Conservation (phyloP, 495 filamentous ascomycete genomes). For the Aspergillus ellipticus region DNA sequence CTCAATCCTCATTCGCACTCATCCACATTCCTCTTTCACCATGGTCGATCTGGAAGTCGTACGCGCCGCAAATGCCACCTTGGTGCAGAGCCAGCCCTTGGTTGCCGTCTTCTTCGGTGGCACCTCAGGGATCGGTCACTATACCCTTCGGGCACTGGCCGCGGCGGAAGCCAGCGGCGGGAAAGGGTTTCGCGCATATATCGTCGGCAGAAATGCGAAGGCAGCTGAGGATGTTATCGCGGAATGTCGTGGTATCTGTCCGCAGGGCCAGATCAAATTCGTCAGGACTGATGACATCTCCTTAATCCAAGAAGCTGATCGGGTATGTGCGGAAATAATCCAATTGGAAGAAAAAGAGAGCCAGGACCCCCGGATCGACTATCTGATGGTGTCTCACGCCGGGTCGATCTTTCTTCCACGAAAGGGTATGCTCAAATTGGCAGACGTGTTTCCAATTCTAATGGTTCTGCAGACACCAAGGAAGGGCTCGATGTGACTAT, state of each 20-base stretch:
- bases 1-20: background rate
- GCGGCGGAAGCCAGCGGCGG: background rate
- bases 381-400: slow-evolving; percentile 6
- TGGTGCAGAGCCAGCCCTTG: slow-evolving; percentile 25
- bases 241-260: background rate
- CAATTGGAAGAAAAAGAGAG: background rate
- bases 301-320: background rate
- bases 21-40: slow-evolving; percentile 5
- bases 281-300: background rate
- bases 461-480: background rate
- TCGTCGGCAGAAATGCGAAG: slow-evolving; percentile 4
- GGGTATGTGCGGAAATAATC: background rate
- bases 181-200: slow-evolving; percentile 5
- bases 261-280: background rate
- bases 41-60: slow-evolving; percentile 1
- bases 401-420: background rate
- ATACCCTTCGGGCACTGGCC: slow-evolving; percentile 6
- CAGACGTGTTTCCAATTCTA: background rate
- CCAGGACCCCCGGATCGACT: slow-evolving; percentile 2
- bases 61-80: slow-evolving; percentile 30
- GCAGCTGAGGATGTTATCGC: slow-evolving; percentile 6
- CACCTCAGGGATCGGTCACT: slow-evolving; percentile 12
- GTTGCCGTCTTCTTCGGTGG: slow-evolving; percentile 13
- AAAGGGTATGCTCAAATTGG: background rate
- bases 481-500: slow-evolving; percentile 5